phyloP scores from a whole-genome alignment of 768 basidiomycete genomes.

The Trametes coccinea region DNA sequence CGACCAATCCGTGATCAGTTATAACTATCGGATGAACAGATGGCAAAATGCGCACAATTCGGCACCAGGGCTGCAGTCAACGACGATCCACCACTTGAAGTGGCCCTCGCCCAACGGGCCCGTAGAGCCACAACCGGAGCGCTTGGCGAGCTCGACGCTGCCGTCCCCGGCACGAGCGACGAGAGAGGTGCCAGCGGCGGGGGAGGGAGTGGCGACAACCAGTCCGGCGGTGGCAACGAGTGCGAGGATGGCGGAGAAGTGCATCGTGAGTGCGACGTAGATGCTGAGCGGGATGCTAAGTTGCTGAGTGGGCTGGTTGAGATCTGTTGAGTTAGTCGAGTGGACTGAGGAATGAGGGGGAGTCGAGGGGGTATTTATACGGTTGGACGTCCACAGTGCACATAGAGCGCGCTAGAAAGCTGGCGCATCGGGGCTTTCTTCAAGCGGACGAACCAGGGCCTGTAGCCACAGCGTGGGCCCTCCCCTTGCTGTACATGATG shows the following conservation, averaged over 20 bases:
- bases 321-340: too few species aligned
- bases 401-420: too few species aligned
- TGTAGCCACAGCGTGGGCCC: too few species aligned
- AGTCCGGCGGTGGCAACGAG: neutral
- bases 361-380: neutral
- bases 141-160: neutral
- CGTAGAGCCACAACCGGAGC: constrained; percentile 6
- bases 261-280: neutral
- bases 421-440: too few species aligned
- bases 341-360: too few species aligned
- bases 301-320: neutral
- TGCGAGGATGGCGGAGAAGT: constrained; percentile 10
- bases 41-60: neutral
- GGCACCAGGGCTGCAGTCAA: neutral
- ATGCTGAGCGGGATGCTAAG: too few species aligned
- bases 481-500: too few species aligned
- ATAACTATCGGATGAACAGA: neutral
- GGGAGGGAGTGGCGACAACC: neutral
- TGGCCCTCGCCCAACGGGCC: constrained; percentile 5
- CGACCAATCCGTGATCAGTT: neutral
- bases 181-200: neutral
- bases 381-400: neutral
- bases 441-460: too few species aligned
- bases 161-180: constrained; percentile 6
- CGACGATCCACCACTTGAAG: constrained; percentile 7